Evolutionary conservation across 2,329 filamentous ascomycete species (phyloP).

Genomic region (Alternaria sp.): DNA sequence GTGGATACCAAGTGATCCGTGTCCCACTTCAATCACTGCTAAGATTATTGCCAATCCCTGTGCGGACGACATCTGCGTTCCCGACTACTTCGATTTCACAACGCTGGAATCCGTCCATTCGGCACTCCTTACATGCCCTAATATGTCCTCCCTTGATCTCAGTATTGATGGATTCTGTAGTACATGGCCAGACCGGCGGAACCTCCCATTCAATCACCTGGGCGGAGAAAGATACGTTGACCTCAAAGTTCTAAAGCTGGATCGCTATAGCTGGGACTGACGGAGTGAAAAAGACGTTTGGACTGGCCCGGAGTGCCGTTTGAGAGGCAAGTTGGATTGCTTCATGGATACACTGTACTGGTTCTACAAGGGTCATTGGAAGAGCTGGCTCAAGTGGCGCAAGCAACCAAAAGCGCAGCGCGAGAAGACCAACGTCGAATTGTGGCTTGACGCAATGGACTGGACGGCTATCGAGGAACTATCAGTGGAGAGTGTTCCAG

Average conservation of each 20-base stretch:
- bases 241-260: conserved; percentile 15
- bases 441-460: conserved; percentile 28
- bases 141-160: conserved; percentile 23
- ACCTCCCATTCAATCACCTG: conserved; percentile 19
- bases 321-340: neutral
- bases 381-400: conserved; percentile 2
- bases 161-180: conserved; percentile 12
- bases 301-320: neutral
- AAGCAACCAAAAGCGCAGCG: neutral
- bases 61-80: neutral
- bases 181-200: conserved; percentile 8
- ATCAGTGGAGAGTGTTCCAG: neutral
- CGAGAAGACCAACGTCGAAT: conserved; percentile 16
- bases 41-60: conserved; percentile 2
- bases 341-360: neutral
- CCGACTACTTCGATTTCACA: neutral
- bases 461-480: conserved; percentile 18
- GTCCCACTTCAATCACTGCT: conserved; percentile 10
- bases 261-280: conserved; percentile 17
- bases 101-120: conserved; percentile 16
- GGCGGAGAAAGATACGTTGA: conserved; percentile 20
- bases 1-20: conserved; percentile 11
- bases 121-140: conserved; percentile 19
- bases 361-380: conserved; percentile 1
- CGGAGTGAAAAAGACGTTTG: neutral